These are phyloP conservation scores for Bryoglossum gracile DNA, from an alignment of 495 filamentous ascomycete species.

Conservation along the genomic window DNA sequence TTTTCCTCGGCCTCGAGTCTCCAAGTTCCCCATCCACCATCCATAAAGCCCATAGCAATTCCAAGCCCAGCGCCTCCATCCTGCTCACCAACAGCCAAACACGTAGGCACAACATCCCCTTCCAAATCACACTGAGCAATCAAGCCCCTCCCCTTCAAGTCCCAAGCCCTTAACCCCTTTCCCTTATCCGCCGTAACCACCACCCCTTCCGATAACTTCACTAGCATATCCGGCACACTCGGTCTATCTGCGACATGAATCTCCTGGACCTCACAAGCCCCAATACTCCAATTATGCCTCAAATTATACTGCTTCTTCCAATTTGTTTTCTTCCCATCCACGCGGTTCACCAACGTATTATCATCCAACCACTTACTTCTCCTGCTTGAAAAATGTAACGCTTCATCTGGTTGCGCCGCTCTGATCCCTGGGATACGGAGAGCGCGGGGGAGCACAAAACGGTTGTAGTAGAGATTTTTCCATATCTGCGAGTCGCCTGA, in stretches of 20 bases:
- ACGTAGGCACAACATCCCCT: conserved; percentile 45
- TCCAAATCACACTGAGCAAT: conserved; percentile 40
- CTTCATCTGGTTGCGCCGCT: conserved; percentile 35
- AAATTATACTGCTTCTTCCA: conserved; percentile 93
- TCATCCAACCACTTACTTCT: conserved; percentile 81
- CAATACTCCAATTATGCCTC: conserved; percentile 85
- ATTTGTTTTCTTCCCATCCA: conserved; percentile 28
- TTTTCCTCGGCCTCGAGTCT: conserved; percentile 12
- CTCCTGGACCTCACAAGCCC: conserved; percentile 73
- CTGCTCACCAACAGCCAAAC: conserved; percentile 22
- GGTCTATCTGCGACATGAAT: conserved; percentile 48
- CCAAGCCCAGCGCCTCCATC: conserved; percentile 28
- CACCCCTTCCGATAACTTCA: conserved; percentile 64
- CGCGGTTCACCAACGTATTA: conserved; percentile 42
- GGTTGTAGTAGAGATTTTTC: conserved; percentile 82
- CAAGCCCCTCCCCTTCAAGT: conserved; percentile 51
- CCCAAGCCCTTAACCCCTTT: conserved; percentile 71
- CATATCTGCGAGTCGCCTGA: conserved; percentile 81
- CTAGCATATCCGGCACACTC: conserved; percentile 39
- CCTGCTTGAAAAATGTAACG: conserved; percentile 60
- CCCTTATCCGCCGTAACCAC: conserved; percentile 69
- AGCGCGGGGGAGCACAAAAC: conserved; percentile 68
- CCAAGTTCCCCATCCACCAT: conserved; percentile 70
- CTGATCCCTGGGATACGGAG: conserved; percentile 60
- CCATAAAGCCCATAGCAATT: conserved; percentile 66